These are phyloP conservation scores for Colletotrichum lentis DNA, from an alignment of 2,329 filamentous ascomycete genomes.

Conservation along the genomic window DNA sequence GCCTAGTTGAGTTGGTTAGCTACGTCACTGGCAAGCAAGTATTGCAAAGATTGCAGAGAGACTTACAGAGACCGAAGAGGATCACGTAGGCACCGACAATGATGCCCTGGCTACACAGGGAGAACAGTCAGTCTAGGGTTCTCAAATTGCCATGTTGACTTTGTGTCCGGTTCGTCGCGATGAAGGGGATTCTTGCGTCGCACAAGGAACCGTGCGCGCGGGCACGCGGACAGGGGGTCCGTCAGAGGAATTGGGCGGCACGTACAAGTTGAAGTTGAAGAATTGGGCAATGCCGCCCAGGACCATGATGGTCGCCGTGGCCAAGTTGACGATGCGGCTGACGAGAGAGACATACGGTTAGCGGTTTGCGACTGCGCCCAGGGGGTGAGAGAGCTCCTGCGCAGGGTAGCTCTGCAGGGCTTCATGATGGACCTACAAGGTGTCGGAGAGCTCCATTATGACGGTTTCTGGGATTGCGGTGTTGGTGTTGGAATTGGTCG, in stretches of 20 bases:
- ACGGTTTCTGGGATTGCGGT: slow-evolving; percentile 23
- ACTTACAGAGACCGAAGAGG: slow-evolving; percentile 83
- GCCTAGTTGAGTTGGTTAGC: slow-evolving; percentile 54
- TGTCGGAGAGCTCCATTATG: slow-evolving; percentile 89
- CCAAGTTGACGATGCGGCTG: slow-evolving; percentile 95
- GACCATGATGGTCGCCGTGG: slow-evolving; percentile 84
- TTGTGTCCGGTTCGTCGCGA: slow-evolving; percentile 8
- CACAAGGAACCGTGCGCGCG: slow-evolving; percentile 28
- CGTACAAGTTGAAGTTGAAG: slow-evolving; percentile 69
- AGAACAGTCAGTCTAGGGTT: slow-evolving; percentile 21
- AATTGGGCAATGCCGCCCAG: slow-evolving; percentile 82
- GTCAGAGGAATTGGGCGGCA: slow-evolving; percentile 40
- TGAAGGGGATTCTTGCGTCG: slow-evolving; percentile 2
- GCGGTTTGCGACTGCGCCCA: slow-evolving; percentile 39
- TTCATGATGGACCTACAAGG: slow-evolving; percentile 71
- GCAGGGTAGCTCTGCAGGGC: slow-evolving; percentile 7
- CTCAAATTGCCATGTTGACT: neutral
- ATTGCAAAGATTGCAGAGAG: neutral
- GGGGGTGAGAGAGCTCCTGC: neutral
- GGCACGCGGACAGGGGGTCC: slow-evolving; percentile 18
- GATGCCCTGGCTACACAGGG: slow-evolving; percentile 66
- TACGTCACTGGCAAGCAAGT: slow-evolving; percentile 7
- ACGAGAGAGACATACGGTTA: slow-evolving; percentile 45
- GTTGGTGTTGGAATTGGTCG: neutral
- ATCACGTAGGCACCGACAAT: slow-evolving; percentile 89